phyloP scores from a whole-genome alignment of 805 yeast species.

The Cephaloascus albidus region DNA sequence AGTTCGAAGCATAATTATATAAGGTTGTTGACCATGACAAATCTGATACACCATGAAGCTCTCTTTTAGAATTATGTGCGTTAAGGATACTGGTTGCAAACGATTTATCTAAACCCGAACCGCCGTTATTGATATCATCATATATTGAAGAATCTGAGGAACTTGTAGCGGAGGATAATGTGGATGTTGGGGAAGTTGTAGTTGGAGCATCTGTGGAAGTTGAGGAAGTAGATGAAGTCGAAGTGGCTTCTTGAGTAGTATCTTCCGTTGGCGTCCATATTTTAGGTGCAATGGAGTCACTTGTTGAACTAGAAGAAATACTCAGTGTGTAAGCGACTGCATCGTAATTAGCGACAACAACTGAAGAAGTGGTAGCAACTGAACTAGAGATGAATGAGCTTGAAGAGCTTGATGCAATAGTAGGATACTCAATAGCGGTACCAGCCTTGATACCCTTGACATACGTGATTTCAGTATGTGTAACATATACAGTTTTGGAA shows the following conservation, averaged over 20 bases:
- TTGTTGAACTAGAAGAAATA: background rate
- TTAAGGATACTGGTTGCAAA: constrained; percentile 24
- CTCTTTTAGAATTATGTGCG: constrained; percentile 26
- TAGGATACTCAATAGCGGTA: too few relatives aligned
- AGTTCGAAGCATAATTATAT: constrained; percentile 24
- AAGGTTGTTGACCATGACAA: constrained; percentile 23
- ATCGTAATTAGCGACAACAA: too few relatives aligned
- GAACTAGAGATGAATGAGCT: too few relatives aligned
- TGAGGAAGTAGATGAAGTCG: background rate
- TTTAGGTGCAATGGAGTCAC: background rate
- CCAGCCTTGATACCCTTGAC: too few relatives aligned
- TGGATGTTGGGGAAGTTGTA: constrained; percentile 7
- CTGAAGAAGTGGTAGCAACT: too few relatives aligned
- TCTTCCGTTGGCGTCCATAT: too few relatives aligned
- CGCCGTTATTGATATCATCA: constrained; percentile 8
- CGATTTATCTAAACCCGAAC: constrained; percentile 3
- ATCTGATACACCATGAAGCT: constrained; percentile 14
- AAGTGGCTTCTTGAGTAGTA: too few relatives aligned
- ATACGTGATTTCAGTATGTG: background rate
- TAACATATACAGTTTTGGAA: background rate
- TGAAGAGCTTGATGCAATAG: too few relatives aligned
- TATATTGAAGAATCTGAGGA: constrained; percentile 10
- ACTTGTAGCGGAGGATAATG: constrained; percentile 11
- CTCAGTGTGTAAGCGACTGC: too few relatives aligned
- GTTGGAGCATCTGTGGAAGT: constrained; percentile 6